A percentile compares a stretch with the other conserved stretches of the same genome.
Conservation (phyloP, 352 stramenopile species). For the Globisporangium paddicum region DNA sequence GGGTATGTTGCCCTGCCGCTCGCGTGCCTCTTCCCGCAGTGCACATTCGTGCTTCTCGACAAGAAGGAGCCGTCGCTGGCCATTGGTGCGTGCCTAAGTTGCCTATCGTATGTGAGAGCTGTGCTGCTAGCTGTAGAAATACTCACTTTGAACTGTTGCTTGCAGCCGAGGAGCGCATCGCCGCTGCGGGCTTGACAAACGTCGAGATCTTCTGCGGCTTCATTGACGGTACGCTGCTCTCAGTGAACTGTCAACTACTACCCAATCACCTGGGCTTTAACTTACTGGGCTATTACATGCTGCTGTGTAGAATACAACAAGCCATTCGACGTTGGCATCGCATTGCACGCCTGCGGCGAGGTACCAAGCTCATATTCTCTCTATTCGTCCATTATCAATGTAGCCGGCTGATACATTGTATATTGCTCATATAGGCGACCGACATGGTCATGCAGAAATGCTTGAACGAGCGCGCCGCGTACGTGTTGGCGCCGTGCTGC, state of each 20-base stretch:
- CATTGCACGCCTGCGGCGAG: conserved; percentile 75
- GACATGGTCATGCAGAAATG: conserved; percentile 83
- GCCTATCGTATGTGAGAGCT: background rate
- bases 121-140: background rate
- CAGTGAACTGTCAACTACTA: background rate
- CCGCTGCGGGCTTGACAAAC: conserved; percentile 50
- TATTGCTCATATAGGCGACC: conserved; percentile 32
- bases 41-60: conserved; percentile 73
- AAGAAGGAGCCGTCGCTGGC: conserved; percentile 73
- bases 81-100: conserved; percentile 36
- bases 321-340: conserved; percentile 74
- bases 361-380: background rate
- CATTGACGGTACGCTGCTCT: conserved; percentile 35
- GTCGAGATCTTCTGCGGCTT: conserved; percentile 73
- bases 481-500: conserved; percentile 76
- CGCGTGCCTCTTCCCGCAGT: conserved; percentile 66
- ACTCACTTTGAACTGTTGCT: background rate
- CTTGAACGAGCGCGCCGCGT: conserved; percentile 45
- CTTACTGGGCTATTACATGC: too few species aligned
- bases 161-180: conserved; percentile 58
- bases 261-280: too few species aligned
- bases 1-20: conserved; percentile 75
- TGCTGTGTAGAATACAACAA: conserved; percentile 35
- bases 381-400: too few species aligned
- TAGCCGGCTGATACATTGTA: background rate